A percentile compares a stretch with the other conserved stretches of the same genome.
Evolutionary conservation across 148 eudicot genomes (phyloP).

Genomic region (Pharnaceum exiguum): DNA sequence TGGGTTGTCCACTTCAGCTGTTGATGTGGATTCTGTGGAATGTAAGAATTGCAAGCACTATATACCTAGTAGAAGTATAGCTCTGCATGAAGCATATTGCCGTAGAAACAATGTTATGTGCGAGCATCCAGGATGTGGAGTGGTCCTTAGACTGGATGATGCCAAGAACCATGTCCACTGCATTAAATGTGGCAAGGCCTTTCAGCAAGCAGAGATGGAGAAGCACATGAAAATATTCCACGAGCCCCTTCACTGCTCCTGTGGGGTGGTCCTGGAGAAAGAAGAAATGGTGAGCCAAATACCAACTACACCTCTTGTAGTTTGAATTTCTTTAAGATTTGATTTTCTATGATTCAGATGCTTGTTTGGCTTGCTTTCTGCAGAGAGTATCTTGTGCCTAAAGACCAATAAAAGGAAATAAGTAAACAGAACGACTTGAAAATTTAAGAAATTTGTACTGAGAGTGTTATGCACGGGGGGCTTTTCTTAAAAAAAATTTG

Average conservation of each 20-base stretch:
- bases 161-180: conserved; percentile 79
- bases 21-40: conserved; percentile 58
- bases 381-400: too few species aligned
- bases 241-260: conserved; percentile 71
- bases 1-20: conserved; percentile 35
- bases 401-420: too few species aligned
- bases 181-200: conserved; percentile 73
- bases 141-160: conserved; percentile 69
- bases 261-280: conserved; percentile 84
- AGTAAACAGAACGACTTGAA: too few species aligned
- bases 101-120: conserved; percentile 75
- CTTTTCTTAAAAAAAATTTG: too few species aligned
- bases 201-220: conserved; percentile 72
- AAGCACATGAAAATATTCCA: conserved; percentile 89
- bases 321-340: neutral
- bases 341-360: too few species aligned
- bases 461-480: too few species aligned
- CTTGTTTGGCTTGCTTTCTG: too few species aligned
- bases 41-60: conserved; percentile 79
- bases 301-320: too few species aligned
- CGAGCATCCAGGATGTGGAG: conserved; percentile 71
- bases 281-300: conserved; percentile 64
- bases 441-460: too few species aligned
- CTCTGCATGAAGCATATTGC: conserved; percentile 85
- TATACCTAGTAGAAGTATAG: conserved; percentile 72